Base-by-base conservation (phyloP, 352 stramenopile species). In the Blastocystis sp. region DNA sequence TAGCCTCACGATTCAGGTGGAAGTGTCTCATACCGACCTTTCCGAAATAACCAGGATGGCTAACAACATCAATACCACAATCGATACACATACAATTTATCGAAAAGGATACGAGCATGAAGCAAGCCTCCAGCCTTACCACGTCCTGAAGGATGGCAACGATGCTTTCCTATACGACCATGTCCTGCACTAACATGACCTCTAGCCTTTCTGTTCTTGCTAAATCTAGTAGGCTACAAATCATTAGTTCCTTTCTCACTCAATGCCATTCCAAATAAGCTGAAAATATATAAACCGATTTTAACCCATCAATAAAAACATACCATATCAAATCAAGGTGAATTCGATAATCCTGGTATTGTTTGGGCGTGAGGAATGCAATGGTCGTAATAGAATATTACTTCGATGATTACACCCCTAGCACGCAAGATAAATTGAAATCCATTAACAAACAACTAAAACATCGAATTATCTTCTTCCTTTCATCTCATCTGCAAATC, bases 1-100 rank as follows among this genome's bases (percentile, higher is more conserved):
- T 93, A 79, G 96, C 93, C 93, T 99, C 99, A 87, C 94, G 94
- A 90, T 98, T 93, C 76, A 98, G 59, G 92, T 99, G 97, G 93
- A 98, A 99, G 81, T 98, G 97, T 91, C 97, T 95, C 97, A 99
- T 99, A 96, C 97, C 97, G 89, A 99, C 97, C 94, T 99, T 99
- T 95, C 97, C 97, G 91, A 99, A 99, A 94, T 99, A 99, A 96
- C 97, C 97, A 92, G 97, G 97, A 79, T 91, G 87, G 64, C 66
- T 53, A 70, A 13, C n/a, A 30, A 27, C 42, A n/a, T 24, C 15
- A 73, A 11, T 7, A 44, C 30, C 54, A 3, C 35, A 7, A 7
- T 13, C 4, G 1, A 82, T 22, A 62, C n/a, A 54, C 57, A 92
- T 99, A 97, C 92, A 98, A 99, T 94, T 99, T 99, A 94, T 99